These are phyloP conservation scores for Kuraishia hungarica DNA, from an alignment of 805 yeast species.

Conservation along the genomic window DNA sequence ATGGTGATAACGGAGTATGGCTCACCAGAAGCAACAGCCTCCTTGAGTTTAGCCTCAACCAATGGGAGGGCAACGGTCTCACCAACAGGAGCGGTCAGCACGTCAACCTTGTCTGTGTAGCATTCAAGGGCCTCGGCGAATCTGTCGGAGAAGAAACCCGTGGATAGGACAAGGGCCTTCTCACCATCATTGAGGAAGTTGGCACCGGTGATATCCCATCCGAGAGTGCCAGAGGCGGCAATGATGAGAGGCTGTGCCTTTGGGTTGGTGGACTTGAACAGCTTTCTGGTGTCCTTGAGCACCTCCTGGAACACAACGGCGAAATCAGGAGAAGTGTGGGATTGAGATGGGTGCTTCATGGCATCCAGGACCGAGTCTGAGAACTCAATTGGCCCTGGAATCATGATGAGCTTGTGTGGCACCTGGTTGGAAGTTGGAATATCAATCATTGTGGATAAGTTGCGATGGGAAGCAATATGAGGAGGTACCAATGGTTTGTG, in stretches of 20 bases:
- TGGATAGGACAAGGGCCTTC: conserved; percentile 70
- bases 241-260: conserved; percentile 74
- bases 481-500: neutral
- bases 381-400: conserved; percentile 86
- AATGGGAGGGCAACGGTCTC: conserved; percentile 49
- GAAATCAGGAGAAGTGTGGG: conserved; percentile 88
- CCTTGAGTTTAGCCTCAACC: conserved; percentile 46
- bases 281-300: conserved; percentile 56
- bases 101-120: conserved; percentile 73
- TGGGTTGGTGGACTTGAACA: conserved; percentile 63
- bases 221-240: conserved; percentile 89
- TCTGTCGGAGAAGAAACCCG: conserved; percentile 84
- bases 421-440: conserved; percentile 4
- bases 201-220: conserved; percentile 87
- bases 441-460: neutral
- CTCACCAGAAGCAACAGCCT: conserved; percentile 19
- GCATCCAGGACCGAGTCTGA: conserved; percentile 73
- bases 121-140: conserved; percentile 68
- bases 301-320: conserved; percentile 62
- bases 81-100: conserved; percentile 66
- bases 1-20: conserved; percentile 65
- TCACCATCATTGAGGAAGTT: conserved; percentile 64
- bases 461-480: neutral
- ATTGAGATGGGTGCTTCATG: conserved; percentile 73
- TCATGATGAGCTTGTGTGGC: conserved; percentile 32